Conservation (phyloP, 202 grass and related monocot genomes). For the Dendrocalamus latiflorus region DNA sequence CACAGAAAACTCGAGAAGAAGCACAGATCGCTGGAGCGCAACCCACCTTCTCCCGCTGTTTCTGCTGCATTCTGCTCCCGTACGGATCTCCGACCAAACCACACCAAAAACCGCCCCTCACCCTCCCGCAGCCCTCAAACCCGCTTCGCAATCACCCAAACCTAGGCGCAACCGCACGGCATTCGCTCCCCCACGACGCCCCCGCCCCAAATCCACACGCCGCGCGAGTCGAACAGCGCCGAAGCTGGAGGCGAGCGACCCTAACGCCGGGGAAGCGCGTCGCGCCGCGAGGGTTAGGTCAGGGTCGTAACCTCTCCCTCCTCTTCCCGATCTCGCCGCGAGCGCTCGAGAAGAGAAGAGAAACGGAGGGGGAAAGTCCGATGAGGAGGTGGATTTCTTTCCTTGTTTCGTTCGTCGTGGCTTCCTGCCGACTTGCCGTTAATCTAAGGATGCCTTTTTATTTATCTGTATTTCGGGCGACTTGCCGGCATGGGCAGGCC, state of each 20-base stretch:
- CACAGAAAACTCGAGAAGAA: not conserved
- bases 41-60: slow-evolving; percentile 72
- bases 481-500: not conserved
- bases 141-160: not conserved
- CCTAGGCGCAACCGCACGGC: not conserved
- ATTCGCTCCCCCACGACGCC: not conserved
- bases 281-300: not conserved
- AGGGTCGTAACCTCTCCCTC: not conserved
- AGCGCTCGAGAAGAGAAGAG: not conserved
- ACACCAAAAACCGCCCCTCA: not conserved
- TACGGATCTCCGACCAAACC: slow-evolving; percentile 32
- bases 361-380: not conserved
- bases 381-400: slow-evolving; percentile 7
- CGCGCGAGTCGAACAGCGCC: not conserved
- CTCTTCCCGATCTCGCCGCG: slow-evolving; percentile 32
- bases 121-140: not conserved
- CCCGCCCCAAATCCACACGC: not conserved
- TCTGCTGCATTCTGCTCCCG: slow-evolving; percentile 67
- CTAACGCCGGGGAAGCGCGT: not conserved
- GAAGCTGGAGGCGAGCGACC: not conserved
- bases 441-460: not conserved
- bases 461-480: not conserved
- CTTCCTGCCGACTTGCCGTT: slow-evolving; percentile 26
- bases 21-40: slow-evolving; percentile 8
- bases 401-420: not conserved